These are phyloP conservation scores for Aspergillus eucalypticola DNA, from an alignment of 2,329 filamentous ascomycete genomes.

Conservation along the genomic window DNA sequence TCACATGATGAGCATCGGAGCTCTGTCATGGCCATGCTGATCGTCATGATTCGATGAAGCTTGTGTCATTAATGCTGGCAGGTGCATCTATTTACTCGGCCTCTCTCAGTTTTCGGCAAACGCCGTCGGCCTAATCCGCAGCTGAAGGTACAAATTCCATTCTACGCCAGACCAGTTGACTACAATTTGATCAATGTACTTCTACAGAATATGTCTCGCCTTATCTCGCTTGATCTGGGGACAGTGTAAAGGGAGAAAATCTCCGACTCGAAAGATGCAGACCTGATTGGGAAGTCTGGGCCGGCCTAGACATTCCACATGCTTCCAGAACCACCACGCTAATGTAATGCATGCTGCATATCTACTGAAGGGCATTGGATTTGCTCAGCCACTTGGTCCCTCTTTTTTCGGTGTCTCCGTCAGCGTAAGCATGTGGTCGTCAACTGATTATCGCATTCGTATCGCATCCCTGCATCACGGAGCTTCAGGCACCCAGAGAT, in stretches of 20 bases:
- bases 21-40: neutral
- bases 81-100: neutral
- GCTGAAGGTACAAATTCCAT: neutral
- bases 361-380: neutral
- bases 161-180: neutral
- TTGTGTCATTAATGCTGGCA: neutral
- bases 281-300: neutral
- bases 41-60: neutral
- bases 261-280: neutral
- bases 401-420: neutral
- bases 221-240: neutral
- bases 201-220: neutral
- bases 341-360: slow-evolving; percentile 1
- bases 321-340: slow-evolving; percentile 6
- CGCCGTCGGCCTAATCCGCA: neutral
- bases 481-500: neutral
- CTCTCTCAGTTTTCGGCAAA: neutral
- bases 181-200: neutral
- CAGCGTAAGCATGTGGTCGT: neutral
- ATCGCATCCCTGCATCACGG: neutral
- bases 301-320: slow-evolving; percentile 6
- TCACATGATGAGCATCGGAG: neutral
- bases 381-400: neutral
- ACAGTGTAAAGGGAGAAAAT: neutral
- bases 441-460: neutral